Base-by-base conservation (phyloP, 345 rosid genomes). In the Bruguiera gymnorhiza region DNA sequence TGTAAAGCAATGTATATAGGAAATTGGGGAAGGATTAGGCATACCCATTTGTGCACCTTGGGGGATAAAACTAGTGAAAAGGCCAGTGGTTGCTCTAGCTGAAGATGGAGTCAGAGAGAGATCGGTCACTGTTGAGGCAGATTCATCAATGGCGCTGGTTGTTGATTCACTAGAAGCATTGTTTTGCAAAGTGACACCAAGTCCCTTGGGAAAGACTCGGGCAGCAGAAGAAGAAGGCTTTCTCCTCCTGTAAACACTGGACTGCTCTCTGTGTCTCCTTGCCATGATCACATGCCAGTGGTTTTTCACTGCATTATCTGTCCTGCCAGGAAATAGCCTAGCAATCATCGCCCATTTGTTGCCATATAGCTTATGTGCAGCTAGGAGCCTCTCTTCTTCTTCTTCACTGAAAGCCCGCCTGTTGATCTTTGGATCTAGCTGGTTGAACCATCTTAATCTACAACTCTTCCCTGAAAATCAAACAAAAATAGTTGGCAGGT, bases 231-330 rank as follows among this genome's bases (percentile, higher is more conserved):
- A 61, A 66, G 75, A 16, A 10, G 82, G 82, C 70, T 79, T 89
- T 61, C 87, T 84, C 67, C 83, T 79, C 67, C 84, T 71, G 66
- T 71, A 81, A 67, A 78, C 56, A 76, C 74, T 76, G 59, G 89
- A 86, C 55, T 82, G 89, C 75, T 91, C 93, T 67, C 97, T 85
- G 32, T 83, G 84, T 78, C 83, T 87, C 73, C 98, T 89, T 2
- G 98, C 97, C 91, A 87, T 88, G 62, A 94, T 88, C 56, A 94
- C 98, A 69, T 94, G 97, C 97, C 98, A 91, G 65, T 94, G 98
- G 71, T 94, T 94, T 80, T 91, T 94, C 36, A 94, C 96, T 1
- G 97, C 96, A 77, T 94, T 94, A 75, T 94, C 98, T 11, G 97
- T 94, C 69, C 97, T 81, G 2, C 98, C 97, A 0, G 90, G 97